phyloP scores from a whole-genome alignment of 2,329 filamentous ascomycete species.

The Penicillium capsulatum region DNA sequence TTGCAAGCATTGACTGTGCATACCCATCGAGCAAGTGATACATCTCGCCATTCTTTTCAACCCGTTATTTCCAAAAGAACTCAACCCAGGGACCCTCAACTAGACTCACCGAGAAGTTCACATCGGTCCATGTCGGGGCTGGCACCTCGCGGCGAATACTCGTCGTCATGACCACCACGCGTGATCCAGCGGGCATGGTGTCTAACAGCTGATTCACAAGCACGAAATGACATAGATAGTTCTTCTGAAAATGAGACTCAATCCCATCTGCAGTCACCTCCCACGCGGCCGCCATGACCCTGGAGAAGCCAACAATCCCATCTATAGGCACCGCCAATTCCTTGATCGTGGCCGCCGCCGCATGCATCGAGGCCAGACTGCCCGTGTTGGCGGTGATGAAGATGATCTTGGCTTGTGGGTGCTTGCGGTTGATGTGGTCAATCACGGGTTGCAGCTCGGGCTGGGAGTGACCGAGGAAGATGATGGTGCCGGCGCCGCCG shows the following conservation, averaged over 20 bases:
- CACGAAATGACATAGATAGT: slow-evolving; percentile 26
- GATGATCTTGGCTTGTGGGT: slow-evolving; percentile 18
- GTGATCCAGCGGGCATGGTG: slow-evolving; percentile 10
- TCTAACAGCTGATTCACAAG: slow-evolving; percentile 19
- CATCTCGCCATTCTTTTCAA: slow-evolving; percentile 18
- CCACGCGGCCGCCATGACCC: slow-evolving; percentile 18
- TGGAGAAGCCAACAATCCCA: slow-evolving; percentile 21
- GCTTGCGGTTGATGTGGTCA: slow-evolving; percentile 20
- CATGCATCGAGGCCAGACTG: slow-evolving; percentile 15
- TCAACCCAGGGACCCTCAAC: background rate
- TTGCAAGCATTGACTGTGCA: slow-evolving; percentile 27
- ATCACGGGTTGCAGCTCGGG: slow-evolving; percentile 25
- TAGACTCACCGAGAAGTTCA: slow-evolving; percentile 20
- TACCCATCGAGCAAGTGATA: slow-evolving; percentile 27
- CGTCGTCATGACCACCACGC: slow-evolving; percentile 22
- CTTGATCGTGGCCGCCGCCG: slow-evolving; percentile 16
- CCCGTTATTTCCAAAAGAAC: background rate
- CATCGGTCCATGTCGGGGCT: slow-evolving; percentile 20
- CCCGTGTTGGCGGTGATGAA: slow-evolving; percentile 18
- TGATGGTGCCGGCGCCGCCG: slow-evolving; percentile 24
- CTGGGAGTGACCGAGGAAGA: slow-evolving; percentile 27
- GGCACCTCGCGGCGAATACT: slow-evolving; percentile 20
- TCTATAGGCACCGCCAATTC: slow-evolving; percentile 18
- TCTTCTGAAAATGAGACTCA: slow-evolving; percentile 25
- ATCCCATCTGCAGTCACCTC: slow-evolving; percentile 21